A percentile compares a stretch with the other conserved stretches of the same genome.
phyloP scores from a whole-genome alignment of 306 rosid genomes.

The Lotus japonicus region DNA sequence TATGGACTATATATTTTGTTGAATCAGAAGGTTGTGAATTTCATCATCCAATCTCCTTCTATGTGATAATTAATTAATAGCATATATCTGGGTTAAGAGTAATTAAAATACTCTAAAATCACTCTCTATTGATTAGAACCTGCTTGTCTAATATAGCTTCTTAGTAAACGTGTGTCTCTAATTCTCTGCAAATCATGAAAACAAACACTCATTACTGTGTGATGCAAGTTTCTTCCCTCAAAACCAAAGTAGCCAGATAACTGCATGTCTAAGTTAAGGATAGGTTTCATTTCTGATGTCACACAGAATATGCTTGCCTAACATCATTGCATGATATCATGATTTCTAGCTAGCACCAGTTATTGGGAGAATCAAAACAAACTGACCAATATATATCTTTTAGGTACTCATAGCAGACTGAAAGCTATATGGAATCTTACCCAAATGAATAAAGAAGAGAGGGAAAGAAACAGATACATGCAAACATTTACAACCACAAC shows the following conservation, averaged over 20 bases:
- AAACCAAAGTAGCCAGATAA: slow-evolving; percentile 4
- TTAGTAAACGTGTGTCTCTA: no score
- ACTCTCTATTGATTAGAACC: no score
- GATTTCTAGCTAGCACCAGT: neutral
- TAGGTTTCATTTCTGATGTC: neutral
- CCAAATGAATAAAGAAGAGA: slow-evolving; percentile 19
- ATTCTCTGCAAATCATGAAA: no score
- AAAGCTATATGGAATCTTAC: slow-evolving; percentile 35
- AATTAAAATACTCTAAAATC: no score
- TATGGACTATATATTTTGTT: neutral
- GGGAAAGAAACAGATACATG: neutral
- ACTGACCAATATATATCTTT: slow-evolving; percentile 20
- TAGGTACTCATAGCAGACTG: slow-evolving; percentile 24
- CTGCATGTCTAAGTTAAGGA: neutral
- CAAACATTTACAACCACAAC: slow-evolving; percentile 11
- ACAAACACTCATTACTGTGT: neutral
- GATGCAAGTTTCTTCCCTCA: neutral
- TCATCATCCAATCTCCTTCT: neutral
- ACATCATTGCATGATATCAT: neutral
- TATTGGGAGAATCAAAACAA: slow-evolving; percentile 25
- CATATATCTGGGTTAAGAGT: no score
- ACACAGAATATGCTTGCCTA: neutral
- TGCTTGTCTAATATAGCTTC: no score
- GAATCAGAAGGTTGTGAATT: neutral
- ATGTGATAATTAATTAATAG: neutral